A percentile compares a stretch with the other conserved stretches of the same genome.
Conservation (phyloP, 2,329 filamentous ascomycete species). For the Cytospora piceae region DNA sequence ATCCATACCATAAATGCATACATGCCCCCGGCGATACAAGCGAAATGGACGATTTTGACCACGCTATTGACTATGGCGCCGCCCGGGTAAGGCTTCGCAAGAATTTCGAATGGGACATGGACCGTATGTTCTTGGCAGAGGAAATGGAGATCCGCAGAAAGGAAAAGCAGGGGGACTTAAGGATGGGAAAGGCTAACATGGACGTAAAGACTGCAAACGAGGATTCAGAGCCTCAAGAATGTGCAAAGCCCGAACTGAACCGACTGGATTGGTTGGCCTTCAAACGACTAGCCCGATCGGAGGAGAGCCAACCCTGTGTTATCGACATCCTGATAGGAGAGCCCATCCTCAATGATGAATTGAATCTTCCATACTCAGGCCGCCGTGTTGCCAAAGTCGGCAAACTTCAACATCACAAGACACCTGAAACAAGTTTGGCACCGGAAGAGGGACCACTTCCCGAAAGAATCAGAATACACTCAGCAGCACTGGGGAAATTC, state of each 20-base stretch:
- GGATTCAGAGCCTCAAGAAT: background rate
- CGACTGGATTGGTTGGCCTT: background rate
- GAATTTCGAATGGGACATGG: conserved; percentile 30
- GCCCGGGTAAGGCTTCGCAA: conserved; percentile 21
- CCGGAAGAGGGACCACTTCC: background rate
- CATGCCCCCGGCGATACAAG: background rate
- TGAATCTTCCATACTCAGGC: background rate
- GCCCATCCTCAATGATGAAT: background rate
- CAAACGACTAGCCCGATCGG: background rate
- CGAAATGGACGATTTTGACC: conserved; percentile 10
- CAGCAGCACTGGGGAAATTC: background rate
- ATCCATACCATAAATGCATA: background rate
- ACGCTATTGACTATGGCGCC: conserved; percentile 13
- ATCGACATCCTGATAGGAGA: background rate
- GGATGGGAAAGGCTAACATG: background rate
- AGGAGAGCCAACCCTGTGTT: background rate
- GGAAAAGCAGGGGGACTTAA: background rate
- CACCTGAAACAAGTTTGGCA: background rate
- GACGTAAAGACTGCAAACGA: background rate
- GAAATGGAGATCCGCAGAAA: background rate
- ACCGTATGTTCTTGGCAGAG: conserved; percentile 18
- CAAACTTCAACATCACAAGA: background rate
- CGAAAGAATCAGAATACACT: background rate
- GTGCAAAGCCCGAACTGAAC: background rate
- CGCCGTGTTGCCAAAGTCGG: background rate